Percentiles rank a stretch among this genome's conserved stretches.
Conservation (phyloP, 2,329 filamentous ascomycete species). For the Alternaria hordeiaustralica region DNA sequence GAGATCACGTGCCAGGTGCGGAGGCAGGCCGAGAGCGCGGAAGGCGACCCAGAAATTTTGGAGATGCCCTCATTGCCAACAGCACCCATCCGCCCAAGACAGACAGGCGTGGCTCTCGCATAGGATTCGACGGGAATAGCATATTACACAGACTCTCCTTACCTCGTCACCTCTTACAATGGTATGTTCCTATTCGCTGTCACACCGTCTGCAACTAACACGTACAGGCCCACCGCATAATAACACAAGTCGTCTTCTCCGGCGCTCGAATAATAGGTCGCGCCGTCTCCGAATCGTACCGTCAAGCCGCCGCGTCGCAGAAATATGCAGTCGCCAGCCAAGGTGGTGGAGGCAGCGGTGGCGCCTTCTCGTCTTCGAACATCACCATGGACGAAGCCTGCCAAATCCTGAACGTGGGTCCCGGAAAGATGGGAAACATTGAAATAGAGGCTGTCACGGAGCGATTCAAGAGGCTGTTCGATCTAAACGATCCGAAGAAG, state of each 20-base stretch:
- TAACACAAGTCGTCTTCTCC: conserved; percentile 90
- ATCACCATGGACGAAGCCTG: conserved; percentile 96
- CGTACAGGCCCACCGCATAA: conserved; percentile 84
- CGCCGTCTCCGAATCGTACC: conserved; percentile 92
- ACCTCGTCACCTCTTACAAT: conserved; percentile 19
- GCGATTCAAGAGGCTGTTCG: conserved; percentile 93
- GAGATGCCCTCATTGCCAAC: conserved; percentile 20
- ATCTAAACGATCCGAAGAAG: conserved; percentile 91
- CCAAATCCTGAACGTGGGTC: conserved; percentile 95
- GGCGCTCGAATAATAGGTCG: conserved; percentile 91
- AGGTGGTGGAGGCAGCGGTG: conserved; percentile 55
- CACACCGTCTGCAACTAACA: conserved; percentile 28
- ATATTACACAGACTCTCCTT: not conserved
- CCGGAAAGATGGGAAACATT: conserved; percentile 77
- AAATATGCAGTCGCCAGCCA: conserved; percentile 78
- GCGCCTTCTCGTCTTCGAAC: conserved; percentile 67
- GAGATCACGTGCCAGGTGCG: conserved; percentile 31
- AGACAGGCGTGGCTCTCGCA: not conserved
- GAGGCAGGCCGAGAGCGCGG: conserved; percentile 33
- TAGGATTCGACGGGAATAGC: not conserved
- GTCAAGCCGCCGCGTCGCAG: conserved; percentile 87
- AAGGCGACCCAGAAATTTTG: conserved; percentile 39
- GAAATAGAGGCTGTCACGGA: conserved; percentile 81
- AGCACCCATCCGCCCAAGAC: conserved; percentile 19
- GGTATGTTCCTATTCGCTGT: conserved; percentile 21